A percentile compares a stretch with the other conserved stretches of the same genome.
Evolutionary conservation across 495 filamentous ascomycete species (phyloP).

Genomic region (Tuber calosporum): DNA sequence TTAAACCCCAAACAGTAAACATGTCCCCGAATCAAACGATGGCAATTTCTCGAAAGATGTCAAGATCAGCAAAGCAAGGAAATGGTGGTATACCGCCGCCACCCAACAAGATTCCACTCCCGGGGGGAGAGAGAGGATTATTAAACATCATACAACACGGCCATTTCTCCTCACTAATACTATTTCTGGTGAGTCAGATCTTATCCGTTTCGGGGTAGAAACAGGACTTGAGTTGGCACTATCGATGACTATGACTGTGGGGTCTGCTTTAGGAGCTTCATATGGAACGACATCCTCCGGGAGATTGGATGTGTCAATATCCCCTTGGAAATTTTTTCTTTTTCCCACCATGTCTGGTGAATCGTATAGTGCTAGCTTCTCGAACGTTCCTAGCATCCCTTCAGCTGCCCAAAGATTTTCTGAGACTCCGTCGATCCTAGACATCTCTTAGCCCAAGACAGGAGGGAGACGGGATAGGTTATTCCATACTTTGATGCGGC

Average conservation of each 20-base stretch:
- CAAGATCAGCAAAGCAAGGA: not conserved
- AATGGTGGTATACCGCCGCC: not conserved
- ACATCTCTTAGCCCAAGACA: constrained; percentile 7
- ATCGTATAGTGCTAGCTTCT: constrained; percentile 37
- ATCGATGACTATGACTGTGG: constrained; percentile 1
- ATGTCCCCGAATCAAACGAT: not conserved
- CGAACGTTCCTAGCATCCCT: constrained; percentile 34
- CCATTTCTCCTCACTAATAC: constrained; percentile 1
- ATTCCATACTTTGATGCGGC: constrained; percentile 34
- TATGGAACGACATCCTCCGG: constrained; percentile 32
- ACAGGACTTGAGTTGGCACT: constrained; percentile 3
- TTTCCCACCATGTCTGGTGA: constrained; percentile 18
- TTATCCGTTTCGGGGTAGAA: constrained; percentile 20
- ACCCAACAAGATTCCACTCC: not conserved
- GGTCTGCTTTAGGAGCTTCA: constrained; percentile 19
- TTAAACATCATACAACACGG: not conserved
- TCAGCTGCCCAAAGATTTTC: constrained; percentile 40
- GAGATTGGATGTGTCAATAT: constrained; percentile 32
- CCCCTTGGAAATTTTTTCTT: constrained; percentile 32
- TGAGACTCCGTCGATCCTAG: constrained; percentile 36
- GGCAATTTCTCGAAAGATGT: not conserved
- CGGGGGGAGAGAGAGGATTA: not conserved
- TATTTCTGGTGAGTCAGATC: constrained; percentile 22
- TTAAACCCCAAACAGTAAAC: not conserved
- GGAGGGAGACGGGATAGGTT: not conserved